Percentiles rank a stretch among this genome's conserved stretches.
Conservation (phyloP, 139 green algal genomes). For the Raphidocelis subcapitata region DNA sequence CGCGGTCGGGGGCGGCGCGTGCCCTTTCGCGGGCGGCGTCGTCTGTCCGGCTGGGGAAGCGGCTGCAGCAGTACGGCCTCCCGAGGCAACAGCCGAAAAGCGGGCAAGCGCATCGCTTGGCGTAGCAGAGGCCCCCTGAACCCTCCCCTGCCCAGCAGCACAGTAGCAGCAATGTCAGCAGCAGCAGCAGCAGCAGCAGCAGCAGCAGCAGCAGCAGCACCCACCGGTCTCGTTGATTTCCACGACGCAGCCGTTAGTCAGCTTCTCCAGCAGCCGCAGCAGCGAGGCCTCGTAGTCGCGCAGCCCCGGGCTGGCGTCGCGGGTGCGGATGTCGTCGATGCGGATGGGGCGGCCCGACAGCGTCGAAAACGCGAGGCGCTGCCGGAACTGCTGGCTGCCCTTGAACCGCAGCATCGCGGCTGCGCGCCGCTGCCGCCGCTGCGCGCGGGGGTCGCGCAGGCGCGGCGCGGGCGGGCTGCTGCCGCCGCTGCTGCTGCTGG, state of each 20-base stretch:
- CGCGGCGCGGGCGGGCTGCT: conserved; percentile 1
- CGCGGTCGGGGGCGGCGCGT: too few relatives aligned
- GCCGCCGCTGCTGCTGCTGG: neutral
- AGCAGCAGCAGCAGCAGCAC: neutral
- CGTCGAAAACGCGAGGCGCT: conserved; percentile 83
- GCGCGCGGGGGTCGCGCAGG: neutral
- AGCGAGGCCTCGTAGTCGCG: conserved; percentile 87
- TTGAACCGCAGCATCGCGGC: conserved; percentile 66
- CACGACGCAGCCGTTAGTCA: conserved; percentile 91
- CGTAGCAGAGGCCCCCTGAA: too few relatives aligned
- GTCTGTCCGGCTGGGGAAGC: too few relatives aligned
- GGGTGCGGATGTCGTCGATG: conserved; percentile 89
- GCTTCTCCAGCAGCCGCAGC: conserved; percentile 95
- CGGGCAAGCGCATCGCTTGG: too few relatives aligned
- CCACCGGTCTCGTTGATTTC: conserved; percentile 97
- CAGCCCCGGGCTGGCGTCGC: conserved; percentile 80
- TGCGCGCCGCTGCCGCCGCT: neutral
- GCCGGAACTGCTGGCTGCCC: conserved; percentile 76
- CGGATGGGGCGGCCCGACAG: conserved; percentile 75
- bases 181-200: neutral
- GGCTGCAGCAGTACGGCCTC: too few relatives aligned
- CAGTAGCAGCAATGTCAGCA: neutral
- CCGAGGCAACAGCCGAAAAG: too few relatives aligned
- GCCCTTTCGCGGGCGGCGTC: too few relatives aligned
- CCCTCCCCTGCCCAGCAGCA: too few relatives aligned